phyloP scores from a whole-genome alignment of 2,329 filamentous ascomycete genomes.

The Aspergillus tanneri region DNA sequence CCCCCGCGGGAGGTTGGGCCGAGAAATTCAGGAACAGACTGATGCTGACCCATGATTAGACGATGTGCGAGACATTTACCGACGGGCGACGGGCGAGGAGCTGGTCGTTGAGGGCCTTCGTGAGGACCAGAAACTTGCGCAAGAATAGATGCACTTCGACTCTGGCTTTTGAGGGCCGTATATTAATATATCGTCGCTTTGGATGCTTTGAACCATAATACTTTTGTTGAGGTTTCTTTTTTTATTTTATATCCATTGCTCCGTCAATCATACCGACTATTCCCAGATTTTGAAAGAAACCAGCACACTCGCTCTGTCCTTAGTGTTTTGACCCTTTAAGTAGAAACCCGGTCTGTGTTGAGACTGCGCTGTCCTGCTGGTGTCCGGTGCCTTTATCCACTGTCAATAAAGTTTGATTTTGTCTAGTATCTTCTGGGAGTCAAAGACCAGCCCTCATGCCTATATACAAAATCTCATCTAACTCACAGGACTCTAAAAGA shows the following conservation, averaged over 20 bases:
- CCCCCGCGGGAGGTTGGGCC: too few relatives aligned
- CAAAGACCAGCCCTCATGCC: too few relatives aligned
- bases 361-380: too few relatives aligned
- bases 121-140: conserved; percentile 58
- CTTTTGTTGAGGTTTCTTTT: conserved; percentile 25
- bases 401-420: background rate
- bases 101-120: conserved; percentile 83
- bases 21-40: background rate
- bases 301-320: conserved; percentile 5
- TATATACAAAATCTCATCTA: too few relatives aligned
- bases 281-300: conserved; percentile 12
- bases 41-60: conserved; percentile 54
- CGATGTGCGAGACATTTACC: conserved; percentile 93
- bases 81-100: conserved; percentile 76
- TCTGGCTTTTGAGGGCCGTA: conserved; percentile 13
- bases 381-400: too few relatives aligned
- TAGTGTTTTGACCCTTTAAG: background rate
- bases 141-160: conserved; percentile 32
- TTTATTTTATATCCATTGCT: conserved; percentile 11
- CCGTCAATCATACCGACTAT: background rate
- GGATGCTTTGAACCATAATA: conserved; percentile 31
- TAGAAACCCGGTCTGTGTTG: too few relatives aligned
- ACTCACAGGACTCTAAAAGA: background rate
- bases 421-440: too few relatives aligned
- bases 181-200: conserved; percentile 31